Conservation (phyloP, 2,329 filamentous ascomycete species). For the Aspergillus clavatus region DNA sequence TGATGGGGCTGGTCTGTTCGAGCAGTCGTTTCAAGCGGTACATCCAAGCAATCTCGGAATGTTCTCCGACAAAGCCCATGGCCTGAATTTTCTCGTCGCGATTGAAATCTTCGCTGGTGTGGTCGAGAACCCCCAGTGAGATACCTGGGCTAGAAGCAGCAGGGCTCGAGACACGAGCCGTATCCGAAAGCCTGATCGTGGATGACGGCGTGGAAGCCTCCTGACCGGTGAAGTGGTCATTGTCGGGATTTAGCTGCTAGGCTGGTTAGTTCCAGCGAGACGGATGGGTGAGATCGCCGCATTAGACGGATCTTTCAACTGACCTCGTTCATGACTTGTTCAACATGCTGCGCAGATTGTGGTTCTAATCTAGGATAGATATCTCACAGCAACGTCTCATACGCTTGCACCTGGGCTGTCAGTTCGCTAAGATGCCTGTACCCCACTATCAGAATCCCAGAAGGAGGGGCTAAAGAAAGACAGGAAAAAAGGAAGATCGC, state of each 20-base stretch:
- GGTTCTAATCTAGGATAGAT: constrained; percentile 31
- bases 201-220: constrained; percentile 12
- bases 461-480: too few relatives aligned
- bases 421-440: constrained; percentile 37
- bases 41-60: constrained; percentile 43
- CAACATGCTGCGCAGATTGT: constrained; percentile 31
- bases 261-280: constrained; percentile 3
- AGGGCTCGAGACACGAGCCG: constrained; percentile 10
- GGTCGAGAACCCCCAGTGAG: constrained; percentile 35
- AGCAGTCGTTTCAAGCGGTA: constrained; percentile 38
- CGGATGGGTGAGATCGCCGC: background rate
- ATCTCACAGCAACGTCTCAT: constrained; percentile 32
- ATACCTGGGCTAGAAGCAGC: constrained; percentile 16
- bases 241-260: constrained; percentile 12
- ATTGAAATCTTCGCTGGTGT: constrained; percentile 42
- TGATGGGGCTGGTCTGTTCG: constrained; percentile 20
- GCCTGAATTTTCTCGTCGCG: constrained; percentile 35
- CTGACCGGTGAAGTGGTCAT: constrained; percentile 6
- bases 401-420: constrained; percentile 32
- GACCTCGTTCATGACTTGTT: constrained; percentile 33
- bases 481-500: too few relatives aligned
- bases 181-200: constrained; percentile 8
- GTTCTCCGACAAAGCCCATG: constrained; percentile 42
- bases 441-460: constrained; percentile 10
- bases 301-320: constrained; percentile 12